Evolutionary conservation across 169 alveolate genomes (phyloP).

Genomic region (Plasmodium ovale): DNA sequence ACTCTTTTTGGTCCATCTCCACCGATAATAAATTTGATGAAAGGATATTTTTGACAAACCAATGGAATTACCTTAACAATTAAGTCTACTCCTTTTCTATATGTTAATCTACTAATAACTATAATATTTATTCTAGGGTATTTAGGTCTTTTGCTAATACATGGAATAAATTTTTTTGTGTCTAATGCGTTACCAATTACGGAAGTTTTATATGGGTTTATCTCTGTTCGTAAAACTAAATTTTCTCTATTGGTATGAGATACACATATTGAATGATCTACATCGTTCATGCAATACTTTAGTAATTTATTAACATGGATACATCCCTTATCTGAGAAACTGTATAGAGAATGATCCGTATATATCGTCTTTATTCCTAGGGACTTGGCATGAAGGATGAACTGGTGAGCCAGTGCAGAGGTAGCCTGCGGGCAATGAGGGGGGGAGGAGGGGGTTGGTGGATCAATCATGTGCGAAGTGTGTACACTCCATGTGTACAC

Average conservation of each 20-base stretch:
- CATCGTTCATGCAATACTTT: slow-evolving; percentile 77
- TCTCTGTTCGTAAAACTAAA: slow-evolving; percentile 94
- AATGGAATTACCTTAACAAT: slow-evolving; percentile 96
- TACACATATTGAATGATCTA: slow-evolving; percentile 95
- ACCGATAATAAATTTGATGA: slow-evolving; percentile 89
- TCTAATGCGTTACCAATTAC: slow-evolving; percentile 92
- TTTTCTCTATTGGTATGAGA: slow-evolving; percentile 97
- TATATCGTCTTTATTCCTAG: slow-evolving; percentile 91
- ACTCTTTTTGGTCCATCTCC: slow-evolving; percentile 98
- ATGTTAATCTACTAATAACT: slow-evolving; percentile 96
- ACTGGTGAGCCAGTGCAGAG: slow-evolving; percentile 69
- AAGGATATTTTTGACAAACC: slow-evolving; percentile 94
- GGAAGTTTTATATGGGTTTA: slow-evolving; percentile 93
- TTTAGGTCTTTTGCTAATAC: slow-evolving; percentile 83
- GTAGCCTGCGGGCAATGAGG: slow-evolving; percentile 31
- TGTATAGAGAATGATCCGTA: slow-evolving; percentile 99
- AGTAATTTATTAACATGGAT: slow-evolving; percentile 94
- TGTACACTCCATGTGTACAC: too few species aligned
- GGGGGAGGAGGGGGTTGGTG: too few species aligned
- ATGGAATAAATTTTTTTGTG: slow-evolving; percentile 83
- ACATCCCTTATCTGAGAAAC: slow-evolving; percentile 96
- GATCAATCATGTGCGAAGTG: too few species aligned
- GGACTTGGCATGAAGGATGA: slow-evolving; percentile 71
- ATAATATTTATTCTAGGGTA: slow-evolving; percentile 93
- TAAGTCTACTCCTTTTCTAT: slow-evolving; percentile 98